These are phyloP conservation scores for Tephrocybe sp. DNA, from an alignment of 768 basidiomycete genomes.

Conservation along the genomic window DNA sequence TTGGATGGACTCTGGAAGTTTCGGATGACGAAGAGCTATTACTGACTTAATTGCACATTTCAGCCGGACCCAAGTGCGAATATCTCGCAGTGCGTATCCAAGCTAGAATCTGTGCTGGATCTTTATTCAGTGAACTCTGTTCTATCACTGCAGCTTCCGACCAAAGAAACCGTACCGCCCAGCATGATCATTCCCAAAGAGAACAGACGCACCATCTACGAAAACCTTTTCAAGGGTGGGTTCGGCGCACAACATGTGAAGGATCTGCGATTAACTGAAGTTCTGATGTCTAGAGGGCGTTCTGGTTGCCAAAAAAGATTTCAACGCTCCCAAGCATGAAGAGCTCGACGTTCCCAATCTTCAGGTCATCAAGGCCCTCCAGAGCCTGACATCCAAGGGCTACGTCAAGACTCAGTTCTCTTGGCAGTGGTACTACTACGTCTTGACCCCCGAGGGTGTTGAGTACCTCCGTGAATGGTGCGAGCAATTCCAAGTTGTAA, in stretches of 20 bases:
- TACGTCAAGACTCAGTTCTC: slow-evolving; percentile 99
- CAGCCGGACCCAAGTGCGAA: slow-evolving; percentile 42
- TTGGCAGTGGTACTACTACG: slow-evolving; percentile 99
- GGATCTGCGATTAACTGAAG: slow-evolving; percentile 1
- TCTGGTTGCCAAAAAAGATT: slow-evolving; percentile 99
- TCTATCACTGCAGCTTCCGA: slow-evolving; percentile 26
- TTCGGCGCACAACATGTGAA: slow-evolving; percentile 5
- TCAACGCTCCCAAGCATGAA: slow-evolving; percentile 95
- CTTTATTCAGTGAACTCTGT: neutral
- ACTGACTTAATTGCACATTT: slow-evolving; percentile 19
- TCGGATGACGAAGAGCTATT: slow-evolving; percentile 37
- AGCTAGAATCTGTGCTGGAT: neutral
- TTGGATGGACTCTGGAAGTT: slow-evolving; percentile 35
- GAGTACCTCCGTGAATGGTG: slow-evolving; percentile 94
- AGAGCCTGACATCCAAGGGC: slow-evolving; percentile 71
- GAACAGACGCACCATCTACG: slow-evolving; percentile 95
- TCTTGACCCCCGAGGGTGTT: slow-evolving; percentile 94
- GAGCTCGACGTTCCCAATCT: slow-evolving; percentile 76
- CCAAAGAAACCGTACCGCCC: slow-evolving; percentile 33
- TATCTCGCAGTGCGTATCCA: slow-evolving; percentile 37
- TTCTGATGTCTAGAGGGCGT: slow-evolving; percentile 70
- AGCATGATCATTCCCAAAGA: slow-evolving; percentile 97
- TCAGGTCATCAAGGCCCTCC: slow-evolving; percentile 70
- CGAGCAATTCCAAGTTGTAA: too few species aligned
- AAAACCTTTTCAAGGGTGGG: slow-evolving; percentile 99